A percentile compares a stretch with the other conserved stretches of the same genome.
Conservation (phyloP, 768 basidiomycete species). For the Naematelia encephala region DNA sequence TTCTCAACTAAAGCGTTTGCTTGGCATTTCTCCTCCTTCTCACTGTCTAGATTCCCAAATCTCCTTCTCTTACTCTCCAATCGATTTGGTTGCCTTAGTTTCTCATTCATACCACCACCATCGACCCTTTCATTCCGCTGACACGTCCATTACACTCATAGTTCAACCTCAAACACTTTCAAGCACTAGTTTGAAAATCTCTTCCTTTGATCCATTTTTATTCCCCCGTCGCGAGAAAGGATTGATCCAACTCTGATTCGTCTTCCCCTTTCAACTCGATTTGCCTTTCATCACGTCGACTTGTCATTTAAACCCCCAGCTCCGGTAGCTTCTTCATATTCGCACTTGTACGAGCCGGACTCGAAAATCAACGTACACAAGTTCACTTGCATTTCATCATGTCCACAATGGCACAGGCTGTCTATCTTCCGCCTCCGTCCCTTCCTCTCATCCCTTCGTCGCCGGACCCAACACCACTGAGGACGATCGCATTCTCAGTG, state of each 20-base stretch:
- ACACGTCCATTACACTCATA: background rate
- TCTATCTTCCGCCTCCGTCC: constrained; percentile 17
- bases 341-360: constrained; percentile 7
- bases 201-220: background rate
- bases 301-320: background rate
- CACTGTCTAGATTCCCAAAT: no score
- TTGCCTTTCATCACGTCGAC: background rate
- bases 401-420: constrained; percentile 26
- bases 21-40: no score
- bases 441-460: constrained; percentile 29
- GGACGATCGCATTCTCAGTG: constrained; percentile 39
- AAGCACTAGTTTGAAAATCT: background rate
- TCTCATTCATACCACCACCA: background rate
- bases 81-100: background rate
- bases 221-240: background rate
- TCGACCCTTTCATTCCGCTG: background rate
- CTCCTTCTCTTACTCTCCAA: no score
- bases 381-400: background rate
- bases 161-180: no score
- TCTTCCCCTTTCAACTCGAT: background rate
- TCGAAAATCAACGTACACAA: constrained; percentile 1
- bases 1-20: background rate
- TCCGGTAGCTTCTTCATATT: background rate
- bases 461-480: constrained; percentile 41
- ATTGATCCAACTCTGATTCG: background rate